Conservation (phyloP, 768 basidiomycete genomes). For the Gautieria morchelliformis region DNA sequence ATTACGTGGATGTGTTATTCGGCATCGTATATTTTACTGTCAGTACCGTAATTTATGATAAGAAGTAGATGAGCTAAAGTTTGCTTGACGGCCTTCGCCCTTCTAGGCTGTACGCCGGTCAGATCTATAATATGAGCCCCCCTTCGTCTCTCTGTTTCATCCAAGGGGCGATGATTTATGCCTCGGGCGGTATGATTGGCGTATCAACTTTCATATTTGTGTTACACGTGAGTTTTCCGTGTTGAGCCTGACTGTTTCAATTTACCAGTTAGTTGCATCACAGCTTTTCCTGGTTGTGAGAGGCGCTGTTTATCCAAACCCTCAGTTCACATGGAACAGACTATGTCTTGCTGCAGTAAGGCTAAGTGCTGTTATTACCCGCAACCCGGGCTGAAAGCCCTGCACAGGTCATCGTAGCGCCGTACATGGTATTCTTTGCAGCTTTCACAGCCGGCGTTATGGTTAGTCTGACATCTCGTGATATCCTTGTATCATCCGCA, state of each 20-base stretch:
- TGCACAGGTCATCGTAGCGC: neutral
- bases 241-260: neutral
- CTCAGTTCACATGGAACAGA: neutral
- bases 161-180: constrained; percentile 46
- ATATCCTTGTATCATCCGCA: neutral
- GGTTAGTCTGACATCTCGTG: neutral
- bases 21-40: constrained; percentile 41
- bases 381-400: neutral
- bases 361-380: neutral
- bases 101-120: neutral
- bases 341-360: neutral
- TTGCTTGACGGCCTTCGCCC: neutral
- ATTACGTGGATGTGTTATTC: constrained; percentile 46
- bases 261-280: neutral
- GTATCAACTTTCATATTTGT: neutral
- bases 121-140: constrained; percentile 15
- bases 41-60: constrained; percentile 14
- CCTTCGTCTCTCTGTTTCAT: constrained; percentile 28
- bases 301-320: neutral
- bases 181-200: constrained; percentile 19
- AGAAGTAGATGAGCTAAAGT: no score
- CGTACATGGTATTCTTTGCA: neutral
- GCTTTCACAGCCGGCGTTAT: neutral
- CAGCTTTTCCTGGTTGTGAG: neutral
- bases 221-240: neutral